Evolutionary conservation across 2,329 filamentous ascomycete species (phyloP).

Genomic region (Phaeosphaeria sp.): DNA sequence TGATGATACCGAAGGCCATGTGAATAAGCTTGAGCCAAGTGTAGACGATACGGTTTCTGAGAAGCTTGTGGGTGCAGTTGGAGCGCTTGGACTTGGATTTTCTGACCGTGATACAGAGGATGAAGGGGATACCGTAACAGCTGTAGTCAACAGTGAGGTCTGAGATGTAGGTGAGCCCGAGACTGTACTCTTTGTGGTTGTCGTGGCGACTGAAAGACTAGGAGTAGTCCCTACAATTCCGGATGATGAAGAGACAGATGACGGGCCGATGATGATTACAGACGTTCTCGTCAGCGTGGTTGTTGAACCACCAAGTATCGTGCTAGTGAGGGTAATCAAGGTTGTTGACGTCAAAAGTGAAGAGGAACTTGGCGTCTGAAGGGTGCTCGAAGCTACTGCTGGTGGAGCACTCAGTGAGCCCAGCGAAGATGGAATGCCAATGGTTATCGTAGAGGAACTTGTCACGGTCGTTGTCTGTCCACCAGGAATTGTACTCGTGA

Average conservation of each 20-base stretch:
- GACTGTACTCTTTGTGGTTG: neutral
- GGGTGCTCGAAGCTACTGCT: neutral
- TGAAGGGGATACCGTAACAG: neutral
- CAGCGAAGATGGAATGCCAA: neutral
- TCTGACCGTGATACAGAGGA: neutral
- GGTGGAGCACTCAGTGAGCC: neutral
- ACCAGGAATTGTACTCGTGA: neutral
- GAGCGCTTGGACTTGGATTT: neutral
- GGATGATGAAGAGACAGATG: neutral
- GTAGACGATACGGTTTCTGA: neutral
- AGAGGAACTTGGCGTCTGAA: neutral
- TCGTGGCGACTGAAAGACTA: neutral
- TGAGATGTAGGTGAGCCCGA: neutral
- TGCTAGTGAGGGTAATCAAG: conserved; percentile 4
- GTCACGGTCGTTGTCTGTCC: neutral
- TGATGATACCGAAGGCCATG: neutral
- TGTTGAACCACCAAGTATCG: neutral
- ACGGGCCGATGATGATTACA: neutral
- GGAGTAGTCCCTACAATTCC: neutral
- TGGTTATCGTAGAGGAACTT: neutral
- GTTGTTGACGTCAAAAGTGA: neutral
- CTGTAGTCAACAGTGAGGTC: neutral
- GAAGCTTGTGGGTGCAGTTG: neutral
- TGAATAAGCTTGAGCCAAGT: neutral
- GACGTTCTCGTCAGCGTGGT: neutral